Conservation (phyloP, 1,139 yeast genomes). For the Suhomyces bolitotheri region DNA sequence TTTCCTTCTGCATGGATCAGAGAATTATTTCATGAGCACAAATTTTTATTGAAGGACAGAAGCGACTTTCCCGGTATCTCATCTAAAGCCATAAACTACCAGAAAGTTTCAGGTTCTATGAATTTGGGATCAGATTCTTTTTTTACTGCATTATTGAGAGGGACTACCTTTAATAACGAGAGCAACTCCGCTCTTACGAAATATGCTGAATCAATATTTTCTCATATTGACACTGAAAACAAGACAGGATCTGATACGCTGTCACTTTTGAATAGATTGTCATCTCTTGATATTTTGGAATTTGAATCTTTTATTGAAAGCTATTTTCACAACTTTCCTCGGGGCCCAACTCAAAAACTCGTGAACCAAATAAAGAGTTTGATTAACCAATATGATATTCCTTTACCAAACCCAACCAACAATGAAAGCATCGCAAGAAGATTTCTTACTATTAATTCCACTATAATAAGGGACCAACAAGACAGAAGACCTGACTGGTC, state of each 20-base stretch:
- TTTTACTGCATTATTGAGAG: constrained; percentile 2
- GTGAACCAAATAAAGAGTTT: constrained; percentile 3
- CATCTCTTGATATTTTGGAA: constrained; percentile 1
- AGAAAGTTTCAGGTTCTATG: background rate
- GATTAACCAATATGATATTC: constrained; percentile 4
- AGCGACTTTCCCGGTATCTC: constrained; percentile 1
- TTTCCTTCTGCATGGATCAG: constrained; percentile 14
- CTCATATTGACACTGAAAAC: constrained; percentile 4
- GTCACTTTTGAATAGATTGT: constrained; percentile 4
- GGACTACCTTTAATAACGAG: background rate
- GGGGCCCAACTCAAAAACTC: background rate
- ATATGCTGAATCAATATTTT: constrained; percentile 6
- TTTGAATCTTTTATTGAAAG: constrained; percentile 7
- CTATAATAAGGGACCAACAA: constrained; percentile 3
- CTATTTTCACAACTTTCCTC: constrained; percentile 6
- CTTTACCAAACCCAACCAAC: constrained; percentile 3
- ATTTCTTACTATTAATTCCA: constrained; percentile 10
- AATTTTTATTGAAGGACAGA: background rate
- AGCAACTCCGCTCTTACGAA: constrained; percentile 3
- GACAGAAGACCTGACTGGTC: constrained; percentile 2
- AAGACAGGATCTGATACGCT: constrained; percentile 1
- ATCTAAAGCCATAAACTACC: background rate
- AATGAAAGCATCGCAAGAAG: constrained; percentile 1
- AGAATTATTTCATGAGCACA: background rate
- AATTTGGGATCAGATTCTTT: constrained; percentile 7